phyloP scores from a whole-genome alignment of 768 basidiomycete species.

The Pulveroboletus sp. region DNA sequence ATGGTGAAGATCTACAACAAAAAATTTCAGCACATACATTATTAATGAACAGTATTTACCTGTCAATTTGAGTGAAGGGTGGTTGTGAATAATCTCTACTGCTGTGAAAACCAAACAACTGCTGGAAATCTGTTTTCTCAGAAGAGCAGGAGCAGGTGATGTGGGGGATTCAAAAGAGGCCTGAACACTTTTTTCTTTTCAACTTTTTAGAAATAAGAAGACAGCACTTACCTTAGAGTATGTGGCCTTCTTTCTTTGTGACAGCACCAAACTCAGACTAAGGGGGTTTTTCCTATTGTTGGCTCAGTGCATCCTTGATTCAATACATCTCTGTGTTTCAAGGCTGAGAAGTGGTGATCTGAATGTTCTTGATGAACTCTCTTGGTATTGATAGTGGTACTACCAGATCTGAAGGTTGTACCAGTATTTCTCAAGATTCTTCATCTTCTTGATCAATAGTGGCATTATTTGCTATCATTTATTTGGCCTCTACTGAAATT shows the following conservation, averaged over 20 bases:
- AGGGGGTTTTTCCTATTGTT: background rate
- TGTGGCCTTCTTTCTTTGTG: background rate
- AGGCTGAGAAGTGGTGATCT: background rate
- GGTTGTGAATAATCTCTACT: background rate
- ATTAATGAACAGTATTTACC: background rate
- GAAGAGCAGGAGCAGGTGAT: background rate
- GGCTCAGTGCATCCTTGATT: background rate
- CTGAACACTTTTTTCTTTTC: background rate
- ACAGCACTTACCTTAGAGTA: background rate
- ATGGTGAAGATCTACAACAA: background rate
- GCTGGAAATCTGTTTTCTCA: background rate
- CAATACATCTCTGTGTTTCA: background rate
- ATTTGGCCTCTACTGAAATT: no score
- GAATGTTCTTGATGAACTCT: background rate
- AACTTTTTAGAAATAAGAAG: background rate
- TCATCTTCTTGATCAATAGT: no score
- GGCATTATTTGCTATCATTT: no score
- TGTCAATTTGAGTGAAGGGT: background rate
- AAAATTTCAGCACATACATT: background rate
- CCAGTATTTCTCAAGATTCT: no score
- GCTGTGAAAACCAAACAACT: background rate
- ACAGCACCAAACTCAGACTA: background rate
- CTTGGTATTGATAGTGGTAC: no score
- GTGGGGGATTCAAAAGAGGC: background rate
- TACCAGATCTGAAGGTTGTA: no score